Evolutionary conservation across 2,329 filamentous ascomycete species (phyloP).

Genomic region (Epichloe brachyelytri): DNA sequence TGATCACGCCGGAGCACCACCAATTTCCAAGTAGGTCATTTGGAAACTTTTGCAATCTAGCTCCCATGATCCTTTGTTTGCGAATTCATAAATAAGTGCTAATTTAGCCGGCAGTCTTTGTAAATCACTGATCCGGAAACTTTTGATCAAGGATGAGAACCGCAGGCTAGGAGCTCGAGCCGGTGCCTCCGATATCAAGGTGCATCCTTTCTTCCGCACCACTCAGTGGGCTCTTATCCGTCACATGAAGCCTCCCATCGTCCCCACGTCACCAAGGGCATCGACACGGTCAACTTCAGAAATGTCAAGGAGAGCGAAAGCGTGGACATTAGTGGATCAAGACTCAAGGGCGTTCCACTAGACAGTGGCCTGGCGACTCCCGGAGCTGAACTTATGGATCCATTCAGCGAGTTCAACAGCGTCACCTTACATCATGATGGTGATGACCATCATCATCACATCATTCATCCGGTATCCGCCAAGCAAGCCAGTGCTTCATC

Average conservation of each 20-base stretch:
- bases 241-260: slow-evolving; percentile 95
- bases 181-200: slow-evolving; percentile 93
- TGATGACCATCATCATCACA: slow-evolving; percentile 46
- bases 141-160: slow-evolving; percentile 96
- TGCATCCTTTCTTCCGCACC: slow-evolving; percentile 86
- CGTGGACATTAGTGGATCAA: slow-evolving; percentile 64
- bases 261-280: slow-evolving; percentile 82
- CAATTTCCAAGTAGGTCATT: slow-evolving; percentile 73
- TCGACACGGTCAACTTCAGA: slow-evolving; percentile 93
- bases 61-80: neutral
- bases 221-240: slow-evolving; percentile 96
- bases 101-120: slow-evolving; percentile 52
- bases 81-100: neutral
- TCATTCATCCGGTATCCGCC: slow-evolving; percentile 8
- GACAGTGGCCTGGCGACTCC: slow-evolving; percentile 80
- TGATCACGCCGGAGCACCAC: slow-evolving; percentile 69
- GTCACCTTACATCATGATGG: slow-evolving; percentile 95
- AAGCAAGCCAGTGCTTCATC: slow-evolving; percentile 4
- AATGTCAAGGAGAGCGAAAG: slow-evolving; percentile 97
- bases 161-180: slow-evolving; percentile 85
- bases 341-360: slow-evolving; percentile 66
- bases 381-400: slow-evolving; percentile 69
- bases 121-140: slow-evolving; percentile 90
- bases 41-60: too few relatives aligned
- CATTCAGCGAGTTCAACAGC: slow-evolving; percentile 97